phyloP scores from a whole-genome alignment of 2,329 filamentous ascomycete species.

The Aplosporella prunicola region DNA sequence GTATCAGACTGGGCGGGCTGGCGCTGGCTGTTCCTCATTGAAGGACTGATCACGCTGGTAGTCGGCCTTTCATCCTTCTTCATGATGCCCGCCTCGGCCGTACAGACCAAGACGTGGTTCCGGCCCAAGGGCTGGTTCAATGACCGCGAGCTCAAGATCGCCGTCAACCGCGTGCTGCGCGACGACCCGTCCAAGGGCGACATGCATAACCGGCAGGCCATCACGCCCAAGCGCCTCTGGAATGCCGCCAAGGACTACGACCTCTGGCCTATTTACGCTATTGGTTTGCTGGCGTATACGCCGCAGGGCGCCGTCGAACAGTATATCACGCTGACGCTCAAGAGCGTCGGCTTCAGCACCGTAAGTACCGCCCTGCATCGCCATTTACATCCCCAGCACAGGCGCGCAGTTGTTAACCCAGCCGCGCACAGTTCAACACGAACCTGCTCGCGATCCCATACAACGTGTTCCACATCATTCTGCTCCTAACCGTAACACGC shows the following conservation, averaged over 20 bases:
- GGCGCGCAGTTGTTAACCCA: not conserved
- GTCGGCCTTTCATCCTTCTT: conserved; percentile 47
- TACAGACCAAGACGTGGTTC: conserved; percentile 47
- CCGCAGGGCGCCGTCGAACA: conserved; percentile 41
- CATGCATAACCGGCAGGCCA: conserved; percentile 38
- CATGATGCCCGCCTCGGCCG: conserved; percentile 42
- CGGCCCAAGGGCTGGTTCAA: conserved; percentile 54
- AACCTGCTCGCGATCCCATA: conserved; percentile 54
- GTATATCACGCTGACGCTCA: conserved; percentile 48
- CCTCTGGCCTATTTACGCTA: conserved; percentile 25
- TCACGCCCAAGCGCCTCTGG: conserved; percentile 16
- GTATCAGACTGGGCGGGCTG: conserved; percentile 34
- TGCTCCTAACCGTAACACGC: conserved; percentile 37
- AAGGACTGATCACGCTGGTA: conserved; percentile 44
- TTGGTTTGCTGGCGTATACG: conserved; percentile 34
- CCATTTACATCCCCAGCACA: not conserved
- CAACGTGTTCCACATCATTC: conserved; percentile 28
- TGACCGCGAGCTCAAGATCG: conserved; percentile 51
- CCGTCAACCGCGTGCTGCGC: conserved; percentile 52
- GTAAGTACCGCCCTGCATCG: not conserved
- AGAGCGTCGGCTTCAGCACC: conserved; percentile 48
- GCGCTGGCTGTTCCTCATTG: conserved; percentile 47
- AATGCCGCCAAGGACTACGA: conserved; percentile 22
- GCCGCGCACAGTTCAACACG: conserved; percentile 42
- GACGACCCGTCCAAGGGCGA: conserved; percentile 48